Conservation (phyloP, 106 monocot genomes). For the Dendrobium chrysotoxum region DNA sequence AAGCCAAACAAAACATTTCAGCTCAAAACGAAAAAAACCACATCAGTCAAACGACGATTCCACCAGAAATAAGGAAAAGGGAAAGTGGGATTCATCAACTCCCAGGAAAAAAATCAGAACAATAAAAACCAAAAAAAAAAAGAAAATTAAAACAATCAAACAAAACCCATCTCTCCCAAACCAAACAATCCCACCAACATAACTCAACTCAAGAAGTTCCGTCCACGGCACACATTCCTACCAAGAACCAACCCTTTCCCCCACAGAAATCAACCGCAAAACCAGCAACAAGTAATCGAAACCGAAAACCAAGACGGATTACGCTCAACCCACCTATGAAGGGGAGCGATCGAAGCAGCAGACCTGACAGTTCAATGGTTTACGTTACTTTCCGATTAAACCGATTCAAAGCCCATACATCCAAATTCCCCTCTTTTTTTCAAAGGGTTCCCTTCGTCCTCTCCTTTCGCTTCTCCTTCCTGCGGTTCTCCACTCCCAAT, state of each 20-base stretch:
- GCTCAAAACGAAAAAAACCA: slow-evolving; percentile 1
- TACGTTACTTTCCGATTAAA: slow-evolving; percentile 10
- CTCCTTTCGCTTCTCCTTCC: not conserved
- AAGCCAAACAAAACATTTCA: slow-evolving; percentile 8
- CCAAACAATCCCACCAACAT: not conserved
- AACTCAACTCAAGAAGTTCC: slow-evolving; percentile 14
- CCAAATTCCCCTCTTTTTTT: not conserved
- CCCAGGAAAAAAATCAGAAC: slow-evolving; percentile 2
- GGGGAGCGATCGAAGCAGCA: slow-evolving; percentile 2
- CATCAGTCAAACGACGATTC: not conserved
- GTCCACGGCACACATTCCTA: slow-evolving; percentile 19
- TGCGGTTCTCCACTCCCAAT: not conserved
- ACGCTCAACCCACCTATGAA: slow-evolving; percentile 1
- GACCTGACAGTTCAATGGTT: not conserved
- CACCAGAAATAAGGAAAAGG: not conserved
- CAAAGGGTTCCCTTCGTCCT: slow-evolving; percentile 3
- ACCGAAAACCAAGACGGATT: not conserved
- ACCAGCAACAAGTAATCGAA: not conserved
- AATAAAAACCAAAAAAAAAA: not conserved
- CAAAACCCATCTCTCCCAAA: slow-evolving; percentile 9
- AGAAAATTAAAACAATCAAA: not conserved
- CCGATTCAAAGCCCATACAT: not conserved
- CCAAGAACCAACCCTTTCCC: not conserved
- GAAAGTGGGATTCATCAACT: not conserved
- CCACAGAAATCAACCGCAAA: slow-evolving; percentile 3